Percentiles rank a stretch among this genome's conserved stretches.
Evolutionary conservation across 1,139 yeast species (phyloP).

Genomic region (Saccharomyces hybrid): DNA sequence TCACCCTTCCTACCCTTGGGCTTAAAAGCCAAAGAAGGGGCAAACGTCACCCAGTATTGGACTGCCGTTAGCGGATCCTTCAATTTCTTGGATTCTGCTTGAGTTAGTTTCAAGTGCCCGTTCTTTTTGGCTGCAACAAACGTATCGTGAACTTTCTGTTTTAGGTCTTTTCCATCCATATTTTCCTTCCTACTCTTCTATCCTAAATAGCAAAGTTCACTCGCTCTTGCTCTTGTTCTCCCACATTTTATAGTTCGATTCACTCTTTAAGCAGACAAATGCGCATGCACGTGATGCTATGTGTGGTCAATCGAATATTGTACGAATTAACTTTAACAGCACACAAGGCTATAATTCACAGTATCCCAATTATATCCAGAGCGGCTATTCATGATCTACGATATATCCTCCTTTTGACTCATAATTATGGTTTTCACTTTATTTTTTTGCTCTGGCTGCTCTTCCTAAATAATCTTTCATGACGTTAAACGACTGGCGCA

Average conservation of each 20-base stretch:
- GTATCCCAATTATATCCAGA: neutral
- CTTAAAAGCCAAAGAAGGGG: slow-evolving; percentile 49
- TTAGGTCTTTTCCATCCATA: slow-evolving; percentile 33
- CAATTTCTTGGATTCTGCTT: slow-evolving; percentile 27
- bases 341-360: neutral
- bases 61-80: slow-evolving; percentile 31
- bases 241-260: neutral
- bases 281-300: neutral
- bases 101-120: slow-evolving; percentile 34
- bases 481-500: neutral
- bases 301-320: neutral
- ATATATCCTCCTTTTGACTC: neutral
- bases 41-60: slow-evolving; percentile 36
- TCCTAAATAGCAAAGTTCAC: neutral
- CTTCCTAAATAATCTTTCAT: neutral
- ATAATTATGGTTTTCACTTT: neutral
- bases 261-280: neutral
- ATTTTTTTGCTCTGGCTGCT: neutral
- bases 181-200: neutral
- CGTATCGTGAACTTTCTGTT: slow-evolving; percentile 25
- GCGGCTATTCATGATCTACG: neutral
- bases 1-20: slow-evolving; percentile 37
- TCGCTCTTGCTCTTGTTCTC: neutral
- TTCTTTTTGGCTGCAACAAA: slow-evolving; percentile 32
- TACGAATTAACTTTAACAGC: neutral